These are phyloP conservation scores for Blastobotrys chiropterorum DNA, from an alignment of 805 yeast genomes.

Conservation along the genomic window DNA sequence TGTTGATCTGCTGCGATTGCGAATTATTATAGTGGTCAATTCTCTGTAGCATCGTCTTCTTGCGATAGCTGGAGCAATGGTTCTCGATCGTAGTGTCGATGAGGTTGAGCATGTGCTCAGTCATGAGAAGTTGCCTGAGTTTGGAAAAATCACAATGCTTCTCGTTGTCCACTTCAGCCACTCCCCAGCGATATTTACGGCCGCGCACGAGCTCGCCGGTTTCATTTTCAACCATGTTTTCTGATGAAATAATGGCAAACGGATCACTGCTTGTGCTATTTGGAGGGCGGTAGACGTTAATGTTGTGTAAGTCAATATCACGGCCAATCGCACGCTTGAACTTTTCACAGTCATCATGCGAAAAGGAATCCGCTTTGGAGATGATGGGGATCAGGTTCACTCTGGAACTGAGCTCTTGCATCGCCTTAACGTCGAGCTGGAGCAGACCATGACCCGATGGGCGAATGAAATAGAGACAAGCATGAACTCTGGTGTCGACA, in stretches of 20 bases:
- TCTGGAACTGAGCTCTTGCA: constrained; percentile 74
- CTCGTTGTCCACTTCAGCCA: constrained; percentile 90
- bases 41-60: constrained; percentile 23
- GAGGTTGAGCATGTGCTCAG: constrained; percentile 80
- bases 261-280: constrained; percentile 61
- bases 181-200: constrained; percentile 93
- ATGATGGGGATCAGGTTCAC: constrained; percentile 86
- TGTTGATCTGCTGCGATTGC: background rate
- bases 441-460: constrained; percentile 87
- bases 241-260: constrained; percentile 50
- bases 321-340: constrained; percentile 66
- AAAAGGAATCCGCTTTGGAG: constrained; percentile 81
- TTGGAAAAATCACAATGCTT: constrained; percentile 85
- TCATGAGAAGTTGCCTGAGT: constrained; percentile 70
- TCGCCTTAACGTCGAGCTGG: constrained; percentile 81
- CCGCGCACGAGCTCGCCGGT: constrained; percentile 67
- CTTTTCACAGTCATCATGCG: constrained; percentile 58
- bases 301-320: constrained; percentile 77
- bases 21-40: constrained; percentile 10
- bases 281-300: constrained; percentile 52
- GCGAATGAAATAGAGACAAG: constrained; percentile 80
- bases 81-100: constrained; percentile 71
- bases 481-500: constrained; percentile 80
- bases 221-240: constrained; percentile 56
- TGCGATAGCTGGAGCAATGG: constrained; percentile 74